Conservation (phyloP, 2,329 filamentous ascomycete genomes). For the Ophiocordyceps camponoti-leonardi region DNA sequence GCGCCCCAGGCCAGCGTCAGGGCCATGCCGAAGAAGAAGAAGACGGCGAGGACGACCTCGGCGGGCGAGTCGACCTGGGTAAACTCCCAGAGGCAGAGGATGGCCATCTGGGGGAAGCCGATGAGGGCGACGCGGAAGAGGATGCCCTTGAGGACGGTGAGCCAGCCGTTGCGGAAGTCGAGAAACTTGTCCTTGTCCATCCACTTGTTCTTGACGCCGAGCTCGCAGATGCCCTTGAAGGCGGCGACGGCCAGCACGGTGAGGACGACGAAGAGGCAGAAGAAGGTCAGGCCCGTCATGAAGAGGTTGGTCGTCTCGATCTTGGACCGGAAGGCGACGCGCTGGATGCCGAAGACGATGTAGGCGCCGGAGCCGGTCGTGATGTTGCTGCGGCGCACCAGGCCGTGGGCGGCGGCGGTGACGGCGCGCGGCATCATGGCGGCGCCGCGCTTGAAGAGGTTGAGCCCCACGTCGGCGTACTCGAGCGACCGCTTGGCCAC, state of each 20-base stretch:
- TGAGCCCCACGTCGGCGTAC: slow-evolving; percentile 17
- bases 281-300: slow-evolving; percentile 79
- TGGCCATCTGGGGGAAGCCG: slow-evolving; percentile 78
- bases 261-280: slow-evolving; percentile 64
- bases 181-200: slow-evolving; percentile 74
- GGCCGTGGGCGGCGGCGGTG: slow-evolving; percentile 12
- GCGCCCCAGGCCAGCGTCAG: slow-evolving; percentile 70
- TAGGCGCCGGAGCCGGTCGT: slow-evolving; percentile 36
- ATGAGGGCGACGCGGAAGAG: slow-evolving; percentile 82
- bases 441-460: slow-evolving; percentile 36
- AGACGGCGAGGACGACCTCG: slow-evolving; percentile 70
- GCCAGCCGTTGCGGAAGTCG: slow-evolving; percentile 91
- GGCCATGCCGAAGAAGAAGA: slow-evolving; percentile 72
- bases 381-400: slow-evolving; percentile 38
- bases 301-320: slow-evolving; percentile 91
- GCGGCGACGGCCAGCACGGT: slow-evolving; percentile 54
- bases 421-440: slow-evolving; percentile 27
- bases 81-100: slow-evolving; percentile 87
- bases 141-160: slow-evolving; percentile 82
- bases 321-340: slow-evolving; percentile 57
- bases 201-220: slow-evolving; percentile 54
- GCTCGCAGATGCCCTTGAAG: slow-evolving; percentile 71
- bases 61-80: slow-evolving; percentile 72
- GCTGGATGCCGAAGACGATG: slow-evolving; percentile 65
- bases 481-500: slow-evolving; percentile 47